A percentile compares a stretch with the other conserved stretches of the same genome.
These are phyloP conservation scores for Dentipellis fragilis DNA, from an alignment of 768 basidiomycete species.

Conservation along the genomic window DNA sequence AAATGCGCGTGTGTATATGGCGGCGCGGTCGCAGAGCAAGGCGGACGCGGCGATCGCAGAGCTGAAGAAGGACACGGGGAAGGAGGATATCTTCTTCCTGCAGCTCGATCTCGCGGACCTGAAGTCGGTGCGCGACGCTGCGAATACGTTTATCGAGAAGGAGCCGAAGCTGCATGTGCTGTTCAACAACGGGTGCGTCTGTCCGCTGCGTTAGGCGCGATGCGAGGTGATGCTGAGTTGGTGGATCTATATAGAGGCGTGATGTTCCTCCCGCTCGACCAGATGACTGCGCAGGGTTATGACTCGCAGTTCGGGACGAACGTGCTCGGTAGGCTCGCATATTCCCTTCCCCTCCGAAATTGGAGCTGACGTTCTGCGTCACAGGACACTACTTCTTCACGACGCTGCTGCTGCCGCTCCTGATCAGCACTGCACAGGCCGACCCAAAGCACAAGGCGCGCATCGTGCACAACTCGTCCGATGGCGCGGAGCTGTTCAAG, in stretches of 20 bases:
- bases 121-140: neutral
- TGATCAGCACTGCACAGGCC: constrained; percentile 20
- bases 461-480: constrained; percentile 17
- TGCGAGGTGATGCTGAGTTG: no score
- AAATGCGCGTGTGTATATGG: constrained; percentile 10
- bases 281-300: constrained; percentile 8
- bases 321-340: constrained; percentile 6
- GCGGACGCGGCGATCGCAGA: constrained; percentile 1
- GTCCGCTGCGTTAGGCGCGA: neutral
- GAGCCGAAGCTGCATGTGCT: constrained; percentile 10
- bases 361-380: neutral
- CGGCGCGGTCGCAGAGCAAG: neutral
- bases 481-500: constrained; percentile 16
- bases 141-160: neutral
- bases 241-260: constrained; percentile 2
- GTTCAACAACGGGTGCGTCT: constrained; percentile 14
- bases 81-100: neutral
- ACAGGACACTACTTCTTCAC: constrained; percentile 26
- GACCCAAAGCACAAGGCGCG: constrained; percentile 20
- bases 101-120: constrained; percentile 4
- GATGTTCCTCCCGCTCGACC: constrained; percentile 1
- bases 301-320: constrained; percentile 15
- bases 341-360: neutral
- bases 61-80: constrained; percentile 5
- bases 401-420: constrained; percentile 21